Evolutionary conservation across 108 stramenopile genomes (phyloP), one percentile per base, ranked within the genome.

Genomic region (Cyclotella kingstonii): DNA sequence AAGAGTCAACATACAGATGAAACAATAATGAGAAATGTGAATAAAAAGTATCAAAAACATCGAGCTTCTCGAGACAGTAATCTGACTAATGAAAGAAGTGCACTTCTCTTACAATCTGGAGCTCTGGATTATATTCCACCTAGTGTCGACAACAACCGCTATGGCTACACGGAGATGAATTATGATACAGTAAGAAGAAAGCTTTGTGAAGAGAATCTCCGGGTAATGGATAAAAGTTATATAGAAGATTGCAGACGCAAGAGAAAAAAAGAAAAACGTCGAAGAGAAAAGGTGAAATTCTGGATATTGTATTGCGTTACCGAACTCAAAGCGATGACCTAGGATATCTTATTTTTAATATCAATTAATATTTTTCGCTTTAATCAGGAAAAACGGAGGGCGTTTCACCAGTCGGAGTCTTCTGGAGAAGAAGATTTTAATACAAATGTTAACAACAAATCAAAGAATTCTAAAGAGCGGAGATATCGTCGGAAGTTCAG

Each of bases 81-180:
- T 51, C 3, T 19, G 19, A 17, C 54, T 17, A 54, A 81, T 51
- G 83, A 84, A 57, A 28, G 57, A 19, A 73, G 80, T 31, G 63
- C 80, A 25, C 46, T 84, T 11, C 49, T 84, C 17, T 67, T 69
- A 21, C 77, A 77, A 23, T 43, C 77, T 17, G 72, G 77, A 14
- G 72, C 66, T 1, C 60, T 59, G 27, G n/a, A n/a, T 56, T 63
- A 27, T 67, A 79, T 35, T 73, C 78, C 67, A 73, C 69, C n/a
- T 68, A 46, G 34, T 22, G 44, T 34, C 54, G 3, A 25, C 11
- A 52, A 26, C 19, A 4, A 25, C 39, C 25, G 15, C 49, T 10
- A 34, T 4, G 29, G 35, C 33, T 35, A 39, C n/a, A 33, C 42
- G 26, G 23, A 70, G 23, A 27, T 25, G 29, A 63, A 31, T 47